Conservation (phyloP, 2,329 filamentous ascomycete genomes). For the Diaporthe sp. region DNA sequence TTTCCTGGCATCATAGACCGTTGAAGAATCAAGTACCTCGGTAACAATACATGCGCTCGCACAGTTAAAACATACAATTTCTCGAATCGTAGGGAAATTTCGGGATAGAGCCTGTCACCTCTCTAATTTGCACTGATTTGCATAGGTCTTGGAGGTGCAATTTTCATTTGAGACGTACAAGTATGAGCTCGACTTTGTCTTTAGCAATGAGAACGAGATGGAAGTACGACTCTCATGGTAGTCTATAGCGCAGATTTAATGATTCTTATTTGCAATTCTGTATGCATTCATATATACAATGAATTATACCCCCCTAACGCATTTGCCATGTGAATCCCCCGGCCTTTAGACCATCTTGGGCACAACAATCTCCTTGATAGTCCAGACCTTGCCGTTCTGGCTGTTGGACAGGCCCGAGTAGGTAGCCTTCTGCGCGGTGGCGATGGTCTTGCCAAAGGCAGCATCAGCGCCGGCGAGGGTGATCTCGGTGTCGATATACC, state of each 20-base stretch:
- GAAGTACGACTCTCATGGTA: no score
- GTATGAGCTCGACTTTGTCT: no score
- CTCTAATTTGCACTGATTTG: no score
- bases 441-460: slow-evolving; percentile 48
- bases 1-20: no score
- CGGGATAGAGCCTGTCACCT: no score
- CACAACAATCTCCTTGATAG: slow-evolving; percentile 46
- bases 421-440: slow-evolving; percentile 49
- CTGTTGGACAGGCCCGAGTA: slow-evolving; percentile 52
- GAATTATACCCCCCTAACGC: not conserved
- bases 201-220: not conserved
- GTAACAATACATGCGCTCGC: not conserved
- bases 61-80: no score
- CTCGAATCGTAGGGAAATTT: no score
- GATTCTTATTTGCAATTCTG: not conserved
- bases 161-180: no score
- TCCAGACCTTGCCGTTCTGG: slow-evolving; percentile 54
- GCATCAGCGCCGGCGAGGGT: slow-evolving; percentile 52
- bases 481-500: slow-evolving; percentile 56
- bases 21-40: not conserved
- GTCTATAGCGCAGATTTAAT: not conserved
- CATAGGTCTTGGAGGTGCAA: no score
- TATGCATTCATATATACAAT: not conserved
- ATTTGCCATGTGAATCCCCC: no score
- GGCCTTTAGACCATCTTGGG: not conserved